A percentile compares a stretch with the other conserved stretches of the same genome.
These are phyloP conservation scores for Lipomyces chichibuensis DNA, from an alignment of 805 yeast genomes.

Conservation along the genomic window DNA sequence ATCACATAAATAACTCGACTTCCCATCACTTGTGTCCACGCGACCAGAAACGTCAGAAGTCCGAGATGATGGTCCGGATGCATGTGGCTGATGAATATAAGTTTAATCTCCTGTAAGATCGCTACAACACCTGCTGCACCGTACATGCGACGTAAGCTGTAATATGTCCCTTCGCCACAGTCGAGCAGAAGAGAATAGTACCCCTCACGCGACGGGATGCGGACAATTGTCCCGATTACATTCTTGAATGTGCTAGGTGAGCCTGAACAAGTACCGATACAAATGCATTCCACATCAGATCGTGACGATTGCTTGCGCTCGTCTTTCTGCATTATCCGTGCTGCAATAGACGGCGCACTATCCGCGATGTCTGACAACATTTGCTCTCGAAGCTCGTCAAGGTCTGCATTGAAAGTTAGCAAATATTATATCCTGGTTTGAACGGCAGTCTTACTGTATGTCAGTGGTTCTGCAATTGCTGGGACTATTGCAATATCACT, in stretches of 20 bases:
- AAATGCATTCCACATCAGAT: constrained; percentile 60
- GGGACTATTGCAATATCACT: neutral
- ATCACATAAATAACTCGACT: constrained; percentile 55
- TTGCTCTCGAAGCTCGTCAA: neutral
- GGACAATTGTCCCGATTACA: constrained; percentile 78
- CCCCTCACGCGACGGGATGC: constrained; percentile 57
- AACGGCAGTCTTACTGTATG: neutral
- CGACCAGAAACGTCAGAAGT: constrained; percentile 63
- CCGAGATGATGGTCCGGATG: constrained; percentile 99
- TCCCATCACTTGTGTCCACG: constrained; percentile 54
- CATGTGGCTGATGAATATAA: constrained; percentile 80
- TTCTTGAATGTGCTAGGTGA: constrained; percentile 82
- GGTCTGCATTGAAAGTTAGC: neutral
- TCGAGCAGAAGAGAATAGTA: constrained; percentile 62
- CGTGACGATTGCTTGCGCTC: neutral
- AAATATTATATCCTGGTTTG: neutral
- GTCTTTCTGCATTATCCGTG: neutral
- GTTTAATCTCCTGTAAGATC: constrained; percentile 61
- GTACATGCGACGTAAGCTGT: constrained; percentile 65
- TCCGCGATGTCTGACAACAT: neutral
- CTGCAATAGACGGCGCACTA: neutral
- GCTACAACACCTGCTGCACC: constrained; percentile 49
- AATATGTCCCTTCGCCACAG: constrained; percentile 94
- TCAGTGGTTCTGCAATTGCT: neutral
- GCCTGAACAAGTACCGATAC: constrained; percentile 93